Conservation (phyloP, 257 asterid species). For the Capsicum pubescens region DNA sequence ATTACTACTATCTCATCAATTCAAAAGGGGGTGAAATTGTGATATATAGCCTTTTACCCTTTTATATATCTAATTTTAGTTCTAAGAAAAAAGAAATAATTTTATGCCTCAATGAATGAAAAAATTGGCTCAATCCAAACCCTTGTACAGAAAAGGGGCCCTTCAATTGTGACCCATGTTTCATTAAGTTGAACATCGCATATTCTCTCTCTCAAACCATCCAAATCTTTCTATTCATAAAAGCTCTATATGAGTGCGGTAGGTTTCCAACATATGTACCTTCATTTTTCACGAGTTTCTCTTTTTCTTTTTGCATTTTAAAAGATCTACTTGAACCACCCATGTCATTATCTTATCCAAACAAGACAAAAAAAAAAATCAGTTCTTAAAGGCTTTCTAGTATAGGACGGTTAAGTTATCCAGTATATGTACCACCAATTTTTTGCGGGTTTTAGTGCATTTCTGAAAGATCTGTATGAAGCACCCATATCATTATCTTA, state of each 20-base stretch:
- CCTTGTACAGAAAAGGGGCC: not conserved
- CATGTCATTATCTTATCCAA: not conserved
- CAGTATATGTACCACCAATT: not conserved
- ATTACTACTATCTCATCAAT: not conserved
- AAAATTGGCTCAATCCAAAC: not conserved
- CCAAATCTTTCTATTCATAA: not conserved
- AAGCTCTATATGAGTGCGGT: not conserved
- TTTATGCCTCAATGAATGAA: not conserved
- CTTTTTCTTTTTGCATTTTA: not conserved
- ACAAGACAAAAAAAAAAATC: not conserved
- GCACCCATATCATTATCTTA: not conserved
- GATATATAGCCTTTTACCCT: not conserved
- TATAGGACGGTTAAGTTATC: not conserved
- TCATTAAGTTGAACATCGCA: not conserved
- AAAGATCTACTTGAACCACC: not conserved
- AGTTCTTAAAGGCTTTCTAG: not conserved
- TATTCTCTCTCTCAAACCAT: not conserved
- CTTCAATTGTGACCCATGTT: not conserved
- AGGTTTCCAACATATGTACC: not conserved
- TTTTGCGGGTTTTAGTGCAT: not conserved
- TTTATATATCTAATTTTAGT: not conserved
- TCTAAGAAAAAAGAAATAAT: not conserved
- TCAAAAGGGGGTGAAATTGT: not conserved
- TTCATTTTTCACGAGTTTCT: not conserved
- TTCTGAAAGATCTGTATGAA: not conserved